A percentile compares a stretch with the other conserved stretches of the same genome.
Evolutionary conservation across 2,329 filamentous ascomycete species (phyloP).

Genomic region (Orbilia javanica): DNA sequence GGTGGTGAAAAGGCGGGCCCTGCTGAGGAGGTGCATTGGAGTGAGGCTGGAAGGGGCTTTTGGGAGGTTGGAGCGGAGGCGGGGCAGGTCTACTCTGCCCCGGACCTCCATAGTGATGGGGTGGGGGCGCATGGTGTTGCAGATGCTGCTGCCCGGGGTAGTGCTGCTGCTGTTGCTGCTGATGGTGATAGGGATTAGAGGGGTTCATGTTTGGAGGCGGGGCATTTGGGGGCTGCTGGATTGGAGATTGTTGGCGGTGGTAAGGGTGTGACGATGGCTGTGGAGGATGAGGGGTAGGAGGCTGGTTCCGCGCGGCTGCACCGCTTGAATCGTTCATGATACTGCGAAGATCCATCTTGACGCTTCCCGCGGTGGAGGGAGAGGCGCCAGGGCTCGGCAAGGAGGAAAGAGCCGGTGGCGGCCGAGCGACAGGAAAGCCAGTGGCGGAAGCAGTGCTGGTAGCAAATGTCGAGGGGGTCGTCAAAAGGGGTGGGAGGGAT

Average conservation of each 20-base stretch:
- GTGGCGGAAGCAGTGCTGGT: neutral
- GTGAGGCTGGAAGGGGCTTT: slow-evolving; percentile 59
- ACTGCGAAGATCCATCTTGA: slow-evolving; percentile 61
- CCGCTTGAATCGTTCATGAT: slow-evolving; percentile 61
- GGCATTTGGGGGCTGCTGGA: slow-evolving; percentile 47
- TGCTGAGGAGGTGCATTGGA: slow-evolving; percentile 43
- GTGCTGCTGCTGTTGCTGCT: slow-evolving; percentile 50
- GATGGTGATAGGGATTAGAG: slow-evolving; percentile 51
- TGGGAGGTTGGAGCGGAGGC: slow-evolving; percentile 57
- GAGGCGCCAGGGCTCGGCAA: slow-evolving; percentile 34
- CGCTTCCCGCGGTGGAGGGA: slow-evolving; percentile 17
- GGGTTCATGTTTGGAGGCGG: slow-evolving; percentile 51
- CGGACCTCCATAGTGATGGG: slow-evolving; percentile 58
- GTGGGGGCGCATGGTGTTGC: slow-evolving; percentile 51
- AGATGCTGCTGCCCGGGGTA: slow-evolving; percentile 59
- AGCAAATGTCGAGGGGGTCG: neutral
- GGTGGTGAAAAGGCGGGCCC: slow-evolving; percentile 53
- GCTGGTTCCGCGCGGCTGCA: slow-evolving; percentile 55
- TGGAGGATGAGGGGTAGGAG: slow-evolving; percentile 46
- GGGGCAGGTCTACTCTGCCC: slow-evolving; percentile 43
- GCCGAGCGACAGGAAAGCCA: slow-evolving; percentile 5
- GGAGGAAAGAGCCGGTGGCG: slow-evolving; percentile 14
- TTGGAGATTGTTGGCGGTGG: slow-evolving; percentile 51
- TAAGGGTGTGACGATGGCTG: slow-evolving; percentile 35
- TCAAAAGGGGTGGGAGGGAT: slow-evolving; percentile 26